These are phyloP conservation scores for Thymus mandschuricus DNA, from an alignment of 257 asterid genomes.

Conservation along the genomic window DNA sequence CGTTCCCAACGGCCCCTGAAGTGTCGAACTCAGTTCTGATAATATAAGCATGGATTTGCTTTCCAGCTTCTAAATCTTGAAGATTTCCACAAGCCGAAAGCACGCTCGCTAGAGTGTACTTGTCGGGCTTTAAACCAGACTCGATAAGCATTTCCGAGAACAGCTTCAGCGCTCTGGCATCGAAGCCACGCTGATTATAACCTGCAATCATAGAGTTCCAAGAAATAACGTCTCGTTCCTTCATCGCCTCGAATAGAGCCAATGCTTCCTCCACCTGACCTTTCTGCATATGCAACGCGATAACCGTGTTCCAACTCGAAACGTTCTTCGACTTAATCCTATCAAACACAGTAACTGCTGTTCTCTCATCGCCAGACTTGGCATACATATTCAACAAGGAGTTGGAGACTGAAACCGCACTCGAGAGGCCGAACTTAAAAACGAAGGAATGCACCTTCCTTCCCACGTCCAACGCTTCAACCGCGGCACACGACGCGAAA, in stretches of 20 bases:
- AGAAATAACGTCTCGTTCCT: conserved; percentile 65
- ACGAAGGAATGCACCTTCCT: conserved; percentile 71
- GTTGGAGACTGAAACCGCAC: conserved; percentile 65
- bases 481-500: conserved; percentile 69
- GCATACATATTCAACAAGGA: conserved; percentile 86
- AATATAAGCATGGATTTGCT: conserved; percentile 71
- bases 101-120: conserved; percentile 68
- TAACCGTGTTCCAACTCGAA: conserved; percentile 64
- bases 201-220: conserved; percentile 92
- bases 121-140: conserved; percentile 58
- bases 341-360: conserved; percentile 54
- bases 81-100: conserved; percentile 80
- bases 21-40: conserved; percentile 53
- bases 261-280: conserved; percentile 61
- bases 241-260: conserved; percentile 65
- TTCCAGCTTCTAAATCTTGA: conserved; percentile 52
- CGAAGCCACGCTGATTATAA: conserved; percentile 67
- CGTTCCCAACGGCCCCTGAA: conserved; percentile 69
- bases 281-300: conserved; percentile 68
- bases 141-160: conserved; percentile 62
- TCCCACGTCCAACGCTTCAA: conserved; percentile 56
- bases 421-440: conserved; percentile 57
- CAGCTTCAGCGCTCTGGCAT: conserved; percentile 53
- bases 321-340: conserved; percentile 57
- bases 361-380: conserved; percentile 56